Evolutionary conservation across 2,329 filamentous ascomycete species (phyloP), one percentile per base, ranked within the genome.

Genomic region (Neoscytalidium dimidiatum): DNA sequence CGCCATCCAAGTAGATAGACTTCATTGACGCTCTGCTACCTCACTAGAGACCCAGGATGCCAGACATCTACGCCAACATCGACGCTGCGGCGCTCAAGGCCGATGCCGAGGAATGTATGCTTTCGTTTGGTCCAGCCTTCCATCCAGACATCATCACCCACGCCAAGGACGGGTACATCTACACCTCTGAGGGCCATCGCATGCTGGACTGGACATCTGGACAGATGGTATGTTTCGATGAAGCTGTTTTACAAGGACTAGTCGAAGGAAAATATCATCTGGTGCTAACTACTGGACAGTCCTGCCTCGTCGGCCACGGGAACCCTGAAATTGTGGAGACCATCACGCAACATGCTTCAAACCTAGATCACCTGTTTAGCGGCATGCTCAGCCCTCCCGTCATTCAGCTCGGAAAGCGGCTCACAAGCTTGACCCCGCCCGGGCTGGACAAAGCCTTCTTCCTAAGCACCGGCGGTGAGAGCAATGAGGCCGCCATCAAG

Each of bases 401-500:
- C 4, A 72, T 76, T 44, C 67, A 62, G 9, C 69, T 77, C 2
- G 74, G 73, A 0, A 72, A 75, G 61, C 67, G 71, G 11, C 63
- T 76, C 23, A 73, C 71, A 2, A 41, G 68, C 23, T 67, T 71
- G 17, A 66, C 68, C 1, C 75, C 75, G 9, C 46, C 67, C 5
- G 71, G 72, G 1, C 68, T 77, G 1, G 73, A 77, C 46, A 76
- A 74, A 57, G 69, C 72, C 0, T 74, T 76, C 64, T 77, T 77
- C 46, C 64, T 76, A 4, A 76, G 69, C 64, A 76, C 75, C 1
- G 75, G 75, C 4, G 71, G 72, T 3, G 75, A 77, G 46, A 73
- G 69, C 41, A 80, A 75, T 66, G 87, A 90, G 68, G 86, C 86
- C 3, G 88, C 88, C 2, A 87, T 90, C 65, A 85, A 86, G 64